A percentile compares a stretch with the other conserved stretches of the same genome.
Evolutionary conservation across 2,329 filamentous ascomycete species (phyloP).

Genomic region (Aspergillus tamarii): DNA sequence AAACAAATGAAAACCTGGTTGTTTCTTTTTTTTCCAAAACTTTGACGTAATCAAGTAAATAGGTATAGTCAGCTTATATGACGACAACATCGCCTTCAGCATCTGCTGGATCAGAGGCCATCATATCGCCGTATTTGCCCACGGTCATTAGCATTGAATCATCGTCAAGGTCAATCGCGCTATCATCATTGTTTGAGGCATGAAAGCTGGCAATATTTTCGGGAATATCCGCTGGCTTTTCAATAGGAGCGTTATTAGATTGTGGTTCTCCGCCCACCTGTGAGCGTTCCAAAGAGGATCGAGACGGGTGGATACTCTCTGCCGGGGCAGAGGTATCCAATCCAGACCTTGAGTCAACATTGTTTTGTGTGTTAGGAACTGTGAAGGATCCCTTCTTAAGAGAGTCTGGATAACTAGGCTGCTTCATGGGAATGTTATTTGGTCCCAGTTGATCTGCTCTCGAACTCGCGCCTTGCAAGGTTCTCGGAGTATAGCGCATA

Average conservation of each 20-base stretch:
- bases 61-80: slow-evolving; percentile 35
- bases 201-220: slow-evolving; percentile 43
- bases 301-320: slow-evolving; percentile 21
- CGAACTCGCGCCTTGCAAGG: slow-evolving; percentile 33
- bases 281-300: slow-evolving; percentile 18
- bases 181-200: slow-evolving; percentile 63
- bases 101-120: slow-evolving; percentile 49
- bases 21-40: slow-evolving; percentile 16
- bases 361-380: slow-evolving; percentile 19
- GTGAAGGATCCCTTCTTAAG: slow-evolving; percentile 22
- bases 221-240: slow-evolving; percentile 50
- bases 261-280: slow-evolving; percentile 26
- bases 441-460: slow-evolving; percentile 26
- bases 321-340: slow-evolving; percentile 23
- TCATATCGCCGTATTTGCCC: slow-evolving; percentile 51
- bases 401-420: slow-evolving; percentile 18
- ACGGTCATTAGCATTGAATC: slow-evolving; percentile 47
- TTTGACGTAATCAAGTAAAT: slow-evolving; percentile 17
- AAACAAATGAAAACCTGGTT: slow-evolving; percentile 18
- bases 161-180: slow-evolving; percentile 69
- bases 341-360: slow-evolving; percentile 23
- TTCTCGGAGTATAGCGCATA: slow-evolving; percentile 58
- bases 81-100: slow-evolving; percentile 51
- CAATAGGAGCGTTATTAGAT: slow-evolving; percentile 33
- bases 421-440: slow-evolving; percentile 28